phyloP scores from a whole-genome alignment of 2,329 filamentous ascomycete species.

The Didymella pinodella region DNA sequence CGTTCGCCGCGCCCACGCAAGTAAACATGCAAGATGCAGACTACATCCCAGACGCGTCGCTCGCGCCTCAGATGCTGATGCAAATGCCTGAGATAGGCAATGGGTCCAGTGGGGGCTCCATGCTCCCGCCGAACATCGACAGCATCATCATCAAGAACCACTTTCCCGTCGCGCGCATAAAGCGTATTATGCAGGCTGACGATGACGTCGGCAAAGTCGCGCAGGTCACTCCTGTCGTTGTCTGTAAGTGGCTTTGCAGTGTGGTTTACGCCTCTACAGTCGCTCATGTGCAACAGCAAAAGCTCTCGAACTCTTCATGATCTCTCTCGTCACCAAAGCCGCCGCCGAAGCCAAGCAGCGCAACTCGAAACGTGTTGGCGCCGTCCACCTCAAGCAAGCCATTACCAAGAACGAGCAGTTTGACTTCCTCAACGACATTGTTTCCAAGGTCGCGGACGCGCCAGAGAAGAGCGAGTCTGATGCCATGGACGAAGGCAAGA shows the following conservation, averaged over 20 bases:
- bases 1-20: slow-evolving; percentile 37
- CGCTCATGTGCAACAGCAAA: slow-evolving; percentile 66
- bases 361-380: slow-evolving; percentile 87
- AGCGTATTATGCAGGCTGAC: slow-evolving; percentile 99
- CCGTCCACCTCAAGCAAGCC: slow-evolving; percentile 89
- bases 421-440: slow-evolving; percentile 92
- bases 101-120: slow-evolving; percentile 34
- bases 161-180: slow-evolving; percentile 96
- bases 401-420: slow-evolving; percentile 89
- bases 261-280: slow-evolving; percentile 1
- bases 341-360: slow-evolving; percentile 83
- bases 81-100: slow-evolving; percentile 32
- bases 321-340: slow-evolving; percentile 87
- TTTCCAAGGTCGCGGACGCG: slow-evolving; percentile 79
- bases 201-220: slow-evolving; percentile 98
- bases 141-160: slow-evolving; percentile 86
- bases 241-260: slow-evolving; percentile 62
- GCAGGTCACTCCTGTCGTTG: slow-evolving; percentile 94
- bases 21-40: slow-evolving; percentile 48
- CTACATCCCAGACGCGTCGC: slow-evolving; percentile 47
- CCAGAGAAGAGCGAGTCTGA: slow-evolving; percentile 60
- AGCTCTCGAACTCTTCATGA: slow-evolving; percentile 97
- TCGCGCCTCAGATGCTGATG: slow-evolving; percentile 25
- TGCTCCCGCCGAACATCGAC: slow-evolving; percentile 51
- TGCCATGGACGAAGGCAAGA: slow-evolving; percentile 52